Evolutionary conservation across 2,329 filamentous ascomycete genomes (phyloP).

Genomic region (Colletotrichum sp.): DNA sequence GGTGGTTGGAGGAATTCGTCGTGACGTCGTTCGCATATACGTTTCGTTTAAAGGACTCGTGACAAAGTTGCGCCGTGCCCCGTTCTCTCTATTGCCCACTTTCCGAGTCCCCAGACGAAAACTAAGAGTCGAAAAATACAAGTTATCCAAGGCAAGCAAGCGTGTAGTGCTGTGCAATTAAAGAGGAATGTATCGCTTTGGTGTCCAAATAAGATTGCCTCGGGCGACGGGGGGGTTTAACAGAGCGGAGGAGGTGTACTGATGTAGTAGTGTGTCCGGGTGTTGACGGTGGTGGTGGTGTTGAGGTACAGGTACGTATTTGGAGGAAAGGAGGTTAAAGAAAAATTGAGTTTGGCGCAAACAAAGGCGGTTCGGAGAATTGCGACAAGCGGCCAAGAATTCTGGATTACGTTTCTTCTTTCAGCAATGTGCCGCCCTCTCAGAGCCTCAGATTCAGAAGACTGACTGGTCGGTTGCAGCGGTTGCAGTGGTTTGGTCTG

Average conservation of each 20-base stretch:
- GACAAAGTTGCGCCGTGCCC: conserved; percentile 10
- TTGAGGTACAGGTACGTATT: neutral
- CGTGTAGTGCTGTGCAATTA: neutral
- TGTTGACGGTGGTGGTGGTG: neutral
- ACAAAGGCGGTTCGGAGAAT: neutral
- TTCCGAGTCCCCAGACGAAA: neutral
- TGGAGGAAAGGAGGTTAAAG: neutral
- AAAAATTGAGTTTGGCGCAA: conserved; percentile 9
- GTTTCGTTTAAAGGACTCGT: conserved; percentile 18
- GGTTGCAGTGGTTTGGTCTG: neutral
- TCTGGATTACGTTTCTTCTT: neutral
- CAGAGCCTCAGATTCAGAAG: neutral
- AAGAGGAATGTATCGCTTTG: neutral
- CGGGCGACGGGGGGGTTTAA: neutral
- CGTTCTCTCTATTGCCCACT: conserved; percentile 12
- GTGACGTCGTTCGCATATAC: conserved; percentile 20
- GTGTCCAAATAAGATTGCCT: conserved; percentile 1
- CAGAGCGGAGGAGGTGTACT: neutral
- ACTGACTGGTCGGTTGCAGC: neutral
- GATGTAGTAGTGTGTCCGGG: neutral
- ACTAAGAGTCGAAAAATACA: neutral
- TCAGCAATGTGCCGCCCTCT: neutral
- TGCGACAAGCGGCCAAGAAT: neutral
- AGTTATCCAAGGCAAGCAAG: neutral
- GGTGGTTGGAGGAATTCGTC: neutral